Percentiles rank a stretch among this genome's conserved stretches.
Conservation (phyloP, 306 rosid genomes). For the Amphicarpaea edgeworthii region DNA sequence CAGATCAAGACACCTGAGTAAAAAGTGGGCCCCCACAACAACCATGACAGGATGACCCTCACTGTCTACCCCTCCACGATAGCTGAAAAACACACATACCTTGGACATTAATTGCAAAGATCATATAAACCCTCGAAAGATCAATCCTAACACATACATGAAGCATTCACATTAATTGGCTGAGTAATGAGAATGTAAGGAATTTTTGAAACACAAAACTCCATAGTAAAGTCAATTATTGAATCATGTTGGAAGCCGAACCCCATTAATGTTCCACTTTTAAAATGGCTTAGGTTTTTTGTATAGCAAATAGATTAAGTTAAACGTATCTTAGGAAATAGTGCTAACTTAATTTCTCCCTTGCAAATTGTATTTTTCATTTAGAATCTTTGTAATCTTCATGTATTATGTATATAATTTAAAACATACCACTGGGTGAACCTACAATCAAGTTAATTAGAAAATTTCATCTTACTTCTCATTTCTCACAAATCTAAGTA, state of each 20-base stretch:
- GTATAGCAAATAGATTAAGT: not conserved
- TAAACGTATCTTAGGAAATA: not conserved
- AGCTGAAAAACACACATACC: slow-evolving; percentile 59
- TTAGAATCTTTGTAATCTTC: not conserved
- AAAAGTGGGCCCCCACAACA: slow-evolving; percentile 98
- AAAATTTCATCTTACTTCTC: not conserved
- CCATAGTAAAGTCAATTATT: slow-evolving; percentile 9
- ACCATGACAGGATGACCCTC: slow-evolving; percentile 98
- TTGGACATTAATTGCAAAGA: slow-evolving; percentile 33
- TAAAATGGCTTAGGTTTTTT: not conserved
- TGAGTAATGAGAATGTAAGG: slow-evolving; percentile 15
- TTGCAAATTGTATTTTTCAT: not conserved
- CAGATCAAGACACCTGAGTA: slow-evolving; percentile 92
- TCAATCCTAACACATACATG: slow-evolving; percentile 29
- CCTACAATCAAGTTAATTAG: not conserved
- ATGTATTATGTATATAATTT: not conserved
- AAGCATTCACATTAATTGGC: slow-evolving; percentile 17
- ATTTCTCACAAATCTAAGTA: not conserved
- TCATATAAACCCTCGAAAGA: not conserved
- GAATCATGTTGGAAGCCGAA: not conserved
- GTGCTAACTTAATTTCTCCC: not conserved
- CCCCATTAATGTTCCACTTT: not conserved
- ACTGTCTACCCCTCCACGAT: slow-evolving; percentile 97
- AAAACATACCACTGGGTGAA: not conserved
- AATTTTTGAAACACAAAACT: slow-evolving; percentile 26